Conservation (phyloP, 2,329 filamentous ascomycete species). For the Verticillium longisporum region DNA sequence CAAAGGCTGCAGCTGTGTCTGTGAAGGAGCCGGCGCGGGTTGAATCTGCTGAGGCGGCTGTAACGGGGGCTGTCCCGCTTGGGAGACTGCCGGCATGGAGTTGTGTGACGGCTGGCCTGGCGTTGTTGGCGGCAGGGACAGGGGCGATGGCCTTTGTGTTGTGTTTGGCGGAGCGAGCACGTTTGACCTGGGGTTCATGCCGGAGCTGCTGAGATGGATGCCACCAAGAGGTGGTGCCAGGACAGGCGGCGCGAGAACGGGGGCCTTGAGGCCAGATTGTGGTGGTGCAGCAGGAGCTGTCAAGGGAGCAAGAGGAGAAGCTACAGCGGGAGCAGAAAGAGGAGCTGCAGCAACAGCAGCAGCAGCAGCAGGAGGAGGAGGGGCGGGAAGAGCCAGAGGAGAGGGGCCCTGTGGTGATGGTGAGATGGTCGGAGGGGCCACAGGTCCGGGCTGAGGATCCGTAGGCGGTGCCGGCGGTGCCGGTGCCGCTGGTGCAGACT, state of each 20-base stretch:
- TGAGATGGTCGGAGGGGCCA: conserved; percentile 8
- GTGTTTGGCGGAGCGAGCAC: conserved; percentile 39
- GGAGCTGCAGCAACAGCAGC: conserved; percentile 29
- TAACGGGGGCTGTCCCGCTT: conserved; percentile 14
- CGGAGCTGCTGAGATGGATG: conserved; percentile 14
- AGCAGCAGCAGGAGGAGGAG: conserved; percentile 7
- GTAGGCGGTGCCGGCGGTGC: conserved; percentile 16
- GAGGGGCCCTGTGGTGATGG: conserved; percentile 1
- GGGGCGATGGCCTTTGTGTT: conserved; percentile 26
- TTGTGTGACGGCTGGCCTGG: not conserved
- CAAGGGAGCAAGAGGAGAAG: too few species aligned
- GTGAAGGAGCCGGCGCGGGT: conserved; percentile 9
- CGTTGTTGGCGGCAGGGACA: conserved; percentile 24
- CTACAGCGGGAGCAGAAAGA: conserved; percentile 11
- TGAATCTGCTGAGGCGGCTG: not conserved
- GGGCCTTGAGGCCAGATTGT: conserved; percentile 6
- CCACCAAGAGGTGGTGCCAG: conserved; percentile 28
- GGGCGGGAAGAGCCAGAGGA: conserved; percentile 3
- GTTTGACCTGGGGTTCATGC: conserved; percentile 31
- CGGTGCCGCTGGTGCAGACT: conserved; percentile 8
- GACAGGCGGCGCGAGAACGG: conserved; percentile 28
- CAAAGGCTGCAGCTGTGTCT: conserved; percentile 9
- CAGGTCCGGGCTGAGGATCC: conserved; percentile 3
- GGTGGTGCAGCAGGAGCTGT: conserved; percentile 1
- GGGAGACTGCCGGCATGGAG: not conserved